Evolutionary conservation across 2,329 filamentous ascomycete species (phyloP).

Genomic region (Zalaria sp.): DNA sequence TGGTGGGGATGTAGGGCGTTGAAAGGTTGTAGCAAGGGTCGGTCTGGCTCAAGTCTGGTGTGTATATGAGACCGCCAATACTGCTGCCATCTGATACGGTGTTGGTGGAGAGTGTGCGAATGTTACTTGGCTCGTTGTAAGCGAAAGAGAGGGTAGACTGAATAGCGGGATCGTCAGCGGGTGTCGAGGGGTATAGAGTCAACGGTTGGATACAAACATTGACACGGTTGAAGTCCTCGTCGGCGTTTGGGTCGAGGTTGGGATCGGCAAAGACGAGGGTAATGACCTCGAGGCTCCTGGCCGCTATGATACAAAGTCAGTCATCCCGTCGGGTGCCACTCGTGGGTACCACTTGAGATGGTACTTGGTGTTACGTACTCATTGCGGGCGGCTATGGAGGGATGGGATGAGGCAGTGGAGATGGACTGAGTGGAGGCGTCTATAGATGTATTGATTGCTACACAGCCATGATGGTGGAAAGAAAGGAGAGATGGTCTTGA

Average conservation of each 20-base stretch:
- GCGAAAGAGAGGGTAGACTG: conserved; percentile 17
- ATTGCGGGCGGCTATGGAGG: no score
- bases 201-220: conserved; percentile 4
- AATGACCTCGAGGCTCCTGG: conserved; percentile 13
- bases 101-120: conserved; percentile 64
- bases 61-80: conserved; percentile 70
- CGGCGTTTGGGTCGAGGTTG: conserved; percentile 2
- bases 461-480: no score
- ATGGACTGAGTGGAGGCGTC: no score
- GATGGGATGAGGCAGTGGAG: no score
- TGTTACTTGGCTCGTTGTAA: conserved; percentile 31
- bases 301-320: conserved; percentile 11
- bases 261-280: conserved; percentile 17
- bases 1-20: conserved; percentile 52
- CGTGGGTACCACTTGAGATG: no score
- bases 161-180: not conserved
- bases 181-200: not conserved
- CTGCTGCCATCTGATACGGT: conserved; percentile 46
- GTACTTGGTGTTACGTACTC: no score
- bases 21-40: conserved; percentile 51
- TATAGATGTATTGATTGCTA: no score
- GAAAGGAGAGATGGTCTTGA: no score
- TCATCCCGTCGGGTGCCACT: not conserved
- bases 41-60: conserved; percentile 49
- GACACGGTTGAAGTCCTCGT: conserved; percentile 9